Conservation (phyloP, 2,329 filamentous ascomycete genomes). For the Cercospora zeae-maydis region DNA sequence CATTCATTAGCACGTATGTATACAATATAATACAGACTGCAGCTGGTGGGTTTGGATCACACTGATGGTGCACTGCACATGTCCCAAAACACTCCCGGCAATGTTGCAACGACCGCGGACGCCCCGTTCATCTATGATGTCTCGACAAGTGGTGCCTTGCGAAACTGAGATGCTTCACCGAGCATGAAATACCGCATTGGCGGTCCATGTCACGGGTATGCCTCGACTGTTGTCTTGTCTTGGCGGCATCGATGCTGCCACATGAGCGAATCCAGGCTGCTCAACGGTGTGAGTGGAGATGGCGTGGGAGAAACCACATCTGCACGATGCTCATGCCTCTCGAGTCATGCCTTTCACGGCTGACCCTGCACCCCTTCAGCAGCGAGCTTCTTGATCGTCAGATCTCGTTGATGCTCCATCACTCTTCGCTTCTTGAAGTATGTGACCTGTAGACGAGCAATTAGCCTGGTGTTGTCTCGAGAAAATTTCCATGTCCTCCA, state of each 20-base stretch:
- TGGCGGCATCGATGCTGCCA: not conserved
- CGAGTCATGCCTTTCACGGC: slow-evolving; percentile 14
- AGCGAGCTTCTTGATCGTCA: slow-evolving; percentile 68
- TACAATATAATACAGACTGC: not conserved
- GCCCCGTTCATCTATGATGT: not conserved
- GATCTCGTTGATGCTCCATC: slow-evolving; percentile 82
- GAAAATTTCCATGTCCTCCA: slow-evolving; percentile 36
- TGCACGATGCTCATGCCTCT: not conserved
- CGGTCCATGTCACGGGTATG: not conserved
- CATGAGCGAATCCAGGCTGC: not conserved
- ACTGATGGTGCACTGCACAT: not conserved
- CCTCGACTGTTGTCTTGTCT: not conserved
- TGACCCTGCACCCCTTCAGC: slow-evolving; percentile 41
- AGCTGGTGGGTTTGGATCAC: not conserved
- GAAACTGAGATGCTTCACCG: not conserved
- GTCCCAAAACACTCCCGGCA: not conserved
- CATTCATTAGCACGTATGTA: not conserved
- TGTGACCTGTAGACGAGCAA: slow-evolving; percentile 61
- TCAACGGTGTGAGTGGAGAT: not conserved
- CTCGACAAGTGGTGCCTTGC: not conserved
- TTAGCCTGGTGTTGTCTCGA: not conserved
- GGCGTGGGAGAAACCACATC: not conserved
- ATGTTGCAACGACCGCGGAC: not conserved
- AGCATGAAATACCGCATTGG: not conserved
- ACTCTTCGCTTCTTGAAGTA: slow-evolving; percentile 98